Evolutionary conservation across 768 basidiomycete genomes (phyloP).

Genomic region (Tulasnella sp.): DNA sequence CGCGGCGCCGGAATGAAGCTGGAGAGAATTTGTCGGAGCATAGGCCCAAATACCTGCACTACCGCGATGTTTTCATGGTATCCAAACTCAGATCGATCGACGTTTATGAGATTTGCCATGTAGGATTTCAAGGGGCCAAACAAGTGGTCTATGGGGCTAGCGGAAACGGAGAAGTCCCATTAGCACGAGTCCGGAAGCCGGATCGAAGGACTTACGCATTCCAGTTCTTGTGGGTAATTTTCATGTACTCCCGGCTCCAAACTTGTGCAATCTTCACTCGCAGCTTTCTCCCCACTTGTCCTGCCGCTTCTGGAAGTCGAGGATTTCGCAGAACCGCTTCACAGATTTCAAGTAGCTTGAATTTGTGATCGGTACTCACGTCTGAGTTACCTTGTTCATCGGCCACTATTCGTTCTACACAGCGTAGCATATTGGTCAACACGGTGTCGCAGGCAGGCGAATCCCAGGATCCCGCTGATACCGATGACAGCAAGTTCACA

Average conservation of each 20-base stretch:
- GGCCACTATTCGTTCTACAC: neutral
- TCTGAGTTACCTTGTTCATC: neutral
- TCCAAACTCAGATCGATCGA: neutral
- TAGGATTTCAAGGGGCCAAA: neutral
- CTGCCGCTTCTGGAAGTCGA: no score
- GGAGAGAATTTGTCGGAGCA: neutral
- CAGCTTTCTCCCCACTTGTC: neutral
- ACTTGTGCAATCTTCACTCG: neutral
- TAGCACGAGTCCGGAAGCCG: neutral
- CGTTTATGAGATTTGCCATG: neutral
- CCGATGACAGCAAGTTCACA: neutral
- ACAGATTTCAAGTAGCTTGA: neutral
- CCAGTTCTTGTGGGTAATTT: neutral
- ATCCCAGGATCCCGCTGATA: neutral
- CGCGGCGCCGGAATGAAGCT: neutral
- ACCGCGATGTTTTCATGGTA: neutral
- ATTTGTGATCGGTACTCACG: neutral
- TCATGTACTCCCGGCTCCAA: neutral
- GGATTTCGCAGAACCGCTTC: neutral
- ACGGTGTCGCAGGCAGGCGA: neutral
- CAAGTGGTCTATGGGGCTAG: neutral
- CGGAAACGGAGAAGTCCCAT: neutral
- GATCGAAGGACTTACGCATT: neutral
- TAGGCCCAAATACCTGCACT: neutral
- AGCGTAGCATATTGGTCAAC: neutral